phyloP scores from a whole-genome alignment of 1,284 basidiomycete genomes.

The Rhodotorula mucilaginosa region DNA sequence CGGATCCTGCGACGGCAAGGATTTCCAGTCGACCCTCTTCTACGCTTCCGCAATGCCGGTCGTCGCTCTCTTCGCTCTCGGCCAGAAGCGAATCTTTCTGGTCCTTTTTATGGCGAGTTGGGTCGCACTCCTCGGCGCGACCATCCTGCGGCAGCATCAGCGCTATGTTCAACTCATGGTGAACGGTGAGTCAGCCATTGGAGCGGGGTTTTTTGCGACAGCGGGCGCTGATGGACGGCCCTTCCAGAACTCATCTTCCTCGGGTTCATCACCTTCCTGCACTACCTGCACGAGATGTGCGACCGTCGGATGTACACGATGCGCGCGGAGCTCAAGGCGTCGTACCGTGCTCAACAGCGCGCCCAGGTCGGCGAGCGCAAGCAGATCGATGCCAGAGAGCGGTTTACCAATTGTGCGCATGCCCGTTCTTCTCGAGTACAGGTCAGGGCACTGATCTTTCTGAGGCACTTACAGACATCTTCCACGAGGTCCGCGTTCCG shows the following conservation, averaged over 20 bases:
- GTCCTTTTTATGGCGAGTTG: conserved; percentile 57
- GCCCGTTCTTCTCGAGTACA: too few species aligned
- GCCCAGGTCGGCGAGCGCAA: conserved; percentile 72
- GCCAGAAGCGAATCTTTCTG: conserved; percentile 66
- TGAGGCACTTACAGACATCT: conserved; percentile 51
- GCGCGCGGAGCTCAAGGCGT: conserved; percentile 65
- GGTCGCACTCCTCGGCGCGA: conserved; percentile 27
- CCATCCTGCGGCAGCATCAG: conserved; percentile 16
- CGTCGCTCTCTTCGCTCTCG: conserved; percentile 72
- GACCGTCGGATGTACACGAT: conserved; percentile 63
- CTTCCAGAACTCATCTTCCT: conserved; percentile 58
- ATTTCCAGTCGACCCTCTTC: conserved; percentile 45
- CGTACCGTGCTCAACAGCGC: conserved; percentile 65
- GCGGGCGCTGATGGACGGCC: too few species aligned
- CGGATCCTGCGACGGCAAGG: conserved; percentile 17
- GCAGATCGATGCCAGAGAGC: conserved; percentile 29
- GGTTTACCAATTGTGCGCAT: conserved; percentile 25
- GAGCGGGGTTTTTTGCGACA: too few species aligned
- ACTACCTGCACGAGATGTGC: conserved; percentile 53
- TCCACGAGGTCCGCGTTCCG: conserved; percentile 79
- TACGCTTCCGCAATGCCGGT: conserved; percentile 65
- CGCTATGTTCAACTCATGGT: conserved; percentile 28
- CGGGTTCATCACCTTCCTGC: conserved; percentile 50
- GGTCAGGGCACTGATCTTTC: too few species aligned
- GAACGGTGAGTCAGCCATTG: conserved; percentile 6